Evolutionary conservation across 2,329 filamentous ascomycete genomes (phyloP), one percentile per base, ranked within the genome.

Genomic region (Aspergillus ibericus): DNA sequence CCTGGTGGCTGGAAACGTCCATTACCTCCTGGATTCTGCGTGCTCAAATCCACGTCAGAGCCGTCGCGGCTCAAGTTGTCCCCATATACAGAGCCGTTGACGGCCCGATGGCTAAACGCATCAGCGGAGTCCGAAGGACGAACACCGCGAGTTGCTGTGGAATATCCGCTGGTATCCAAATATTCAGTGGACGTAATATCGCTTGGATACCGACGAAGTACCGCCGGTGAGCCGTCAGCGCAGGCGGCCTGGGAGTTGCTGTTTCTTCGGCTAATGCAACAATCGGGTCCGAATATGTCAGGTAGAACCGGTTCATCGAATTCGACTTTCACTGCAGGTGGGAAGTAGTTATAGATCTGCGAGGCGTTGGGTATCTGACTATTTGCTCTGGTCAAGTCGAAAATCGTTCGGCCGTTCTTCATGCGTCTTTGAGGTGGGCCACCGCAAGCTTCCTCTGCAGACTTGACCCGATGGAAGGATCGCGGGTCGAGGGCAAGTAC

Each of bases 401-500:
- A 59, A 15, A 75, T 56, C 1, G 61, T 55, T 44, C 63, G 65
- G 13, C 61, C 50, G 15, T 63, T 55, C 29, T 67, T 62, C 15
- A 59, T 29, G 8, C 58, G 49, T 16, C 64, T 56, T 18, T 60
- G 53, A 36, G 72, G 71, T 35, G 61, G 53, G 32, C 75, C 75
- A 48, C 78, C 78, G 60, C 75, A 80, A 7, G 78, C 78, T 18
- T 78, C 70, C 59, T 72, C 65, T 46, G 70, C 70, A 5, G 68
- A 69, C 12, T 66, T 61, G 51, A 72, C 68, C 6, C 66, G 61
- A 52, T 75, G 75, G 58, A 81, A 80, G 38, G 67, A 69, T 22
- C 72, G 70, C n/a, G 78, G 76, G 59, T 81, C 77, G 27, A 81
- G 66, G 13, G 78, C 77, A 47, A 80, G 65, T 47, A 81, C 77